phyloP scores from a whole-genome alignment of 805 yeast genomes.

The Vanderwaltozyma polyspora region DNA sequence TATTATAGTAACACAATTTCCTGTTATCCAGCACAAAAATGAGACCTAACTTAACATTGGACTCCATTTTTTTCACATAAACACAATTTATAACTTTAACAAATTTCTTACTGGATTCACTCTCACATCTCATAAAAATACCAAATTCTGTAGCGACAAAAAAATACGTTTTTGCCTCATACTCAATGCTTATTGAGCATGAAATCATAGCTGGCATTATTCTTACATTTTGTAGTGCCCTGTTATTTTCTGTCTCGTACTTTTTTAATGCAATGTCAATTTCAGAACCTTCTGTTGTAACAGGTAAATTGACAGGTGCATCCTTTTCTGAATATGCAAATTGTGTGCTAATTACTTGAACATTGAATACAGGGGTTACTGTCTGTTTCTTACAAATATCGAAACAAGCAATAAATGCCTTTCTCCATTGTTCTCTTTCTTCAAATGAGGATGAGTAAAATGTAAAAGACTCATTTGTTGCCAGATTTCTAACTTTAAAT shows the following conservation, averaged over 20 bases:
- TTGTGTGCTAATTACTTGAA: constrained; percentile 44
- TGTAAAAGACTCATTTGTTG: constrained; percentile 43
- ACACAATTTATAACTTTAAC: constrained; percentile 25
- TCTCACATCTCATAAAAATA: constrained; percentile 35
- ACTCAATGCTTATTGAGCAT: constrained; percentile 36
- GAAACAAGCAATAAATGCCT: constrained; percentile 38
- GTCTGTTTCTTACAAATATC: constrained; percentile 28
- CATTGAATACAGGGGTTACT: constrained; percentile 38
- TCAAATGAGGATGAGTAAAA: constrained; percentile 36
- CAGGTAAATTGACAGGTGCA: constrained; percentile 40
- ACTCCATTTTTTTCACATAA: constrained; percentile 49
- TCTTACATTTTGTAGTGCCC: neutral
- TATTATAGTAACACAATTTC: constrained; percentile 47
- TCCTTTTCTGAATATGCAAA: constrained; percentile 55
- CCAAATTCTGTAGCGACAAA: constrained; percentile 58
- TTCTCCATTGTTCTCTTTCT: constrained; percentile 51
- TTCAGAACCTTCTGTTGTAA: constrained; percentile 42
- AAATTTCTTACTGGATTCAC: constrained; percentile 4
- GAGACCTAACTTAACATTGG: constrained; percentile 35
- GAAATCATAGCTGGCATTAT: constrained; percentile 26
- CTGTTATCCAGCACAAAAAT: constrained; percentile 49
- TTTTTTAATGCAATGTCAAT: constrained; percentile 32
- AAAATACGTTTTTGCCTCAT: constrained; percentile 35
- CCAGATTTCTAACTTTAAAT: constrained; percentile 49
- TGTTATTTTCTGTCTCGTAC: constrained; percentile 15